Percentiles rank a stretch among this genome's conserved stretches.
phyloP scores from a whole-genome alignment of 208 protist genomes.

The Leishmania martiniquensis region DNA sequence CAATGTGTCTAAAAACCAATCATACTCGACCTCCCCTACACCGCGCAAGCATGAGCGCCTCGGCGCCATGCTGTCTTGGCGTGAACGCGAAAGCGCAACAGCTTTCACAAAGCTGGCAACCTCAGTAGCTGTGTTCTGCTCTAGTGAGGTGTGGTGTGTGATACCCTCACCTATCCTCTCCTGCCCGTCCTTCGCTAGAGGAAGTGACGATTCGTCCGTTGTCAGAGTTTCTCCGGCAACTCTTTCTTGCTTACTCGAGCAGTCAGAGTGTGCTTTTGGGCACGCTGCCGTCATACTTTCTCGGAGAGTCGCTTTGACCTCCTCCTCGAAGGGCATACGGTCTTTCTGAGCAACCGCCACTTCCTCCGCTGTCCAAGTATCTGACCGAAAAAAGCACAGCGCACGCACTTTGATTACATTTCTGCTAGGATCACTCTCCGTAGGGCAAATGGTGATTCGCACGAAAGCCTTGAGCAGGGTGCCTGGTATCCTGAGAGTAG shows the following conservation, averaged over 20 bases:
- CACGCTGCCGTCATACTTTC: neutral
- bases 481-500: slow-evolving; percentile 10
- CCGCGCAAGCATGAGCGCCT: neutral
- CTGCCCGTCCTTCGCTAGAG: neutral
- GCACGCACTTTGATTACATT: slow-evolving; percentile 16
- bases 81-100: neutral
- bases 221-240: neutral
- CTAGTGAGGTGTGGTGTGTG: neutral
- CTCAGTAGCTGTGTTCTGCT: neutral
- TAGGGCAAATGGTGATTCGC: slow-evolving; percentile 3
- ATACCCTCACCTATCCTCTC: neutral
- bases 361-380: slow-evolving; percentile 5
- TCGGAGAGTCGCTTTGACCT: neutral
- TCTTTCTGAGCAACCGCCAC: neutral
- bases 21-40: neutral
- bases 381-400: slow-evolving; percentile 15
- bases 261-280: neutral
- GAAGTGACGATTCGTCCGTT: neutral
- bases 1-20: slow-evolving; percentile 13
- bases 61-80: neutral
- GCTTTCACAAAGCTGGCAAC: slow-evolving; percentile 5
- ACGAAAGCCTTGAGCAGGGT: slow-evolving; percentile 9
- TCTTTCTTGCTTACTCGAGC: neutral
- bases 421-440: too few relatives aligned
- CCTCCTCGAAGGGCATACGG: neutral